Base-by-base conservation (phyloP, 352 stramenopile species). In the Stramenopiles sp. region DNA sequence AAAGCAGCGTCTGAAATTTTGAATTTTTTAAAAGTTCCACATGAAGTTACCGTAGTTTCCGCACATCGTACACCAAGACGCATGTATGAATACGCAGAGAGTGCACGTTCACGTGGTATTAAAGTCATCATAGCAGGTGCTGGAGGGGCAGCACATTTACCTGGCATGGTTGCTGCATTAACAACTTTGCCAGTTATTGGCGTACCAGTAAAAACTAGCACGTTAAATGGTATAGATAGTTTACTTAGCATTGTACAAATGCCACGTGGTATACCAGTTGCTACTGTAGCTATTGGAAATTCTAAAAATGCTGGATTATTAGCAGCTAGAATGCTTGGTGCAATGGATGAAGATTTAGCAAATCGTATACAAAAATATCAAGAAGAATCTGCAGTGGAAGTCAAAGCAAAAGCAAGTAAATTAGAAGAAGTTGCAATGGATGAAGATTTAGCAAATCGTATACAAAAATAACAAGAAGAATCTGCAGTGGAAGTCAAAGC, bases 161-260 rank as follows among this genome's bases (percentile, higher is more conserved):
- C 96, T 0, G 96, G 94, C 32, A 95, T 94, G 90, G 90, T 97
- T 81, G 87, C 91, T 73, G 85, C 88, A 84, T 63, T 97, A 83
- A 90, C 88, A 74, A 88, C 86, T 27, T 84, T 91, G 79, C 92
- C 88, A 4, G 94, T 99, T 1, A 87, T 99, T 31, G 96, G 96
- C 53, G 95, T 99, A 0, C 95, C 95, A 7, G 92, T 98, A 29
- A 98, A 98, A 86, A 98, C 94, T 1, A 97, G 90, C 30, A 97
- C 94, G 27, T 84, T 99, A 13, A 98, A 95, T 81, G 96, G 96
- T 31, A 86, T 98, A 77, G 96, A 99, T 86, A 98, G 93, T 65
- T 86, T 99, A 7, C 87, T 98, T 81, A 98, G 91, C 83, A 99
- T 99, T 84, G 94, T 98, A 30, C 96, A 99, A 88, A 99, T 99